A percentile compares a stretch with the other conserved stretches of the same genome.
Conservation (phyloP, 352 stramenopile genomes). For the Phytophthora hibernalis region DNA sequence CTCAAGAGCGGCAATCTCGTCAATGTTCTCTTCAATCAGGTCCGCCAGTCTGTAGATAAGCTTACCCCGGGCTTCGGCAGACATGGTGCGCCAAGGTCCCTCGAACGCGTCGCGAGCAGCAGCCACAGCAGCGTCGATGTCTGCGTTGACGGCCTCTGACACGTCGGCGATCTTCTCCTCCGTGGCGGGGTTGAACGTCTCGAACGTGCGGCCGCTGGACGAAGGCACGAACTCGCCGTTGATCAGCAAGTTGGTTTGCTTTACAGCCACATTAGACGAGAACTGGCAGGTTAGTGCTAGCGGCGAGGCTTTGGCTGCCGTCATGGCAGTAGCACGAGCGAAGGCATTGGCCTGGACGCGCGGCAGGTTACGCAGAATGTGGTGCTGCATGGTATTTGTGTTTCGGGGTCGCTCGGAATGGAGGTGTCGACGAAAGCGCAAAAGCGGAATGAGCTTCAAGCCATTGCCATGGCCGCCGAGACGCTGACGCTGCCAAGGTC, state of each 20-base stretch:
- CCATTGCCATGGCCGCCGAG: background rate
- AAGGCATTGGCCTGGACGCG: constrained; percentile 22
- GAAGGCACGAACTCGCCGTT: constrained; percentile 81
- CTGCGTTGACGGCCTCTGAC: constrained; percentile 53
- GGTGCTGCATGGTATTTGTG: constrained; percentile 40
- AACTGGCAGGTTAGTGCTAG: constrained; percentile 32
- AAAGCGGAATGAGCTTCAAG: constrained; percentile 22
- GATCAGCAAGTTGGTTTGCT: constrained; percentile 82
- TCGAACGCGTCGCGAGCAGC: constrained; percentile 68
- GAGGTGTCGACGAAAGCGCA: constrained; percentile 18
- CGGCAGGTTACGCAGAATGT: constrained; percentile 41
- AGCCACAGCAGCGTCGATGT: constrained; percentile 73
- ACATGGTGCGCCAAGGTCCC: constrained; percentile 62
- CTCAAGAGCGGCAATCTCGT: constrained; percentile 85
- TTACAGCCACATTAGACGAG: constrained; percentile 41
- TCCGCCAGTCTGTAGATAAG: constrained; percentile 51
- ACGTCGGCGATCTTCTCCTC: constrained; percentile 74
- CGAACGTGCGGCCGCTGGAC: constrained; percentile 65
- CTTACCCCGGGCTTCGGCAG: constrained; percentile 32
- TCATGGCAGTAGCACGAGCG: constrained; percentile 10
- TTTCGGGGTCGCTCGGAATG: constrained; percentile 15
- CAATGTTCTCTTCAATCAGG: constrained; percentile 53
- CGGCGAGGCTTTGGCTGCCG: constrained; percentile 26
- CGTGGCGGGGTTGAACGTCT: constrained; percentile 74
- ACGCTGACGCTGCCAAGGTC: background rate